Evolutionary conservation across 2,329 filamentous ascomycete species (phyloP), one percentile per base, ranked within the genome.

Genomic region (Scopulariopsis brevicaulis): DNA sequence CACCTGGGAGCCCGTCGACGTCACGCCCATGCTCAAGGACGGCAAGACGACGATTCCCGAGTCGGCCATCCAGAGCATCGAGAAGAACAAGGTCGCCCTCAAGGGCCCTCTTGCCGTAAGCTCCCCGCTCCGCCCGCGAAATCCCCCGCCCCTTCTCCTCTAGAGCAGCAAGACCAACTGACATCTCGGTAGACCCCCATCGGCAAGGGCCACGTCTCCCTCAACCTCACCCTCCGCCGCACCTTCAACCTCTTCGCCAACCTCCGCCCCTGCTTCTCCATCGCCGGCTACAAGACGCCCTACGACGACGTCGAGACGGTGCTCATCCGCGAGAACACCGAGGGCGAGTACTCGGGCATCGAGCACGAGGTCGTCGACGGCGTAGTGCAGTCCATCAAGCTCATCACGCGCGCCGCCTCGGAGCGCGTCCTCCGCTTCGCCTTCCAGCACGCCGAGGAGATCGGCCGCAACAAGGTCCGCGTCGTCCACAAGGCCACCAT

Each of bases 171-270:
- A 25, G 25, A 40, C n/a, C n/a, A 24, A 62, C 53, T 61, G 61
- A 57, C 56, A 54, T 50, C 40, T 53, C 59, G 61, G 43, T 62
- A 92, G 83, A 99, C 94, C 3, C 94, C 94, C 63, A 85, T 99
- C 69, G 94, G 95, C 75, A 99, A 97, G 82, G 94, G 94, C 70
- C 94, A 99, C 78, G 93, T 99, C 73, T 97, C 94, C 60, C 89
- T 99, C 66, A 99, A 99, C 83, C 81, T 99, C 64, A 99, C 94
- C 61, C 91, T 99, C 69, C 93, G 94, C 72, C 89, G 94, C 71
- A 99, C 95, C 63, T 99, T 99, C 81, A 99, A 99, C 82, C 91
- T 99, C 69, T 99, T 99, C 76, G 95, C 94, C 79, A 99, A 99
- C 80, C 83, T 99, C 68, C 92, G 95, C 70, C 94, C 95, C 62